Evolutionary conservation across 208 protist species (phyloP).

Genomic region (Phytomonas francai): DNA sequence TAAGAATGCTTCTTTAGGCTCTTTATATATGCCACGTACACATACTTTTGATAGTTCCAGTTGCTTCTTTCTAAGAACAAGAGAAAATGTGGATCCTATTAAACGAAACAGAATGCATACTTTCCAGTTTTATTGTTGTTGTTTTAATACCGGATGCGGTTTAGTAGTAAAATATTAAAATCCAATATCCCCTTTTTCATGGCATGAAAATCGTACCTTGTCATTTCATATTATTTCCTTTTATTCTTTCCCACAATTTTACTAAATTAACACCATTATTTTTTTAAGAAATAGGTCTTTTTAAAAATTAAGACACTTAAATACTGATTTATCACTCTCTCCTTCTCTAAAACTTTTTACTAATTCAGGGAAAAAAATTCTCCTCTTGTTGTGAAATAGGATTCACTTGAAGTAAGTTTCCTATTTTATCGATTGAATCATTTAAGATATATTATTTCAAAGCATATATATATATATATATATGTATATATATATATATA

Average conservation of each 20-base stretch:
- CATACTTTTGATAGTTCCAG: neutral
- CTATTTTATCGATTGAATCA: neutral
- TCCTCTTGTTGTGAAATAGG: neutral
- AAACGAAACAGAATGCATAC: neutral
- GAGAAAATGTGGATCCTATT: neutral
- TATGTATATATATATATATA: slow-evolving; percentile 5
- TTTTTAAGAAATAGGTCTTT: too few species aligned
- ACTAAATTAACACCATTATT: too few species aligned
- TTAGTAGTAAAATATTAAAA: too few species aligned
- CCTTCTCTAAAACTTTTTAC: neutral
- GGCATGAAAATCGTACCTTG: too few species aligned
- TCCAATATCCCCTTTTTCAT: too few species aligned
- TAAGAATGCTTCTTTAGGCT: slow-evolving; percentile 15
- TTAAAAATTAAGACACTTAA: too few species aligned
- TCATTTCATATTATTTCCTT: too few species aligned
- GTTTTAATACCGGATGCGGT: too few species aligned
- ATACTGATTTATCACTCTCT: neutral
- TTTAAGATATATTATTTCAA: neutral
- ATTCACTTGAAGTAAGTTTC: too few species aligned
- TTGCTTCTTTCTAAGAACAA: neutral
- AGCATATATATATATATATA: neutral
- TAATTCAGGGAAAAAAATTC: neutral
- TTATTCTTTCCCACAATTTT: too few species aligned
- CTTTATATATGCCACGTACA: neutral
- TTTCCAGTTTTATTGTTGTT: too few species aligned